These are phyloP conservation scores for Mollisiaceae sp. DNA, from an alignment of 2,329 filamentous ascomycete species.

Conservation along the genomic window DNA sequence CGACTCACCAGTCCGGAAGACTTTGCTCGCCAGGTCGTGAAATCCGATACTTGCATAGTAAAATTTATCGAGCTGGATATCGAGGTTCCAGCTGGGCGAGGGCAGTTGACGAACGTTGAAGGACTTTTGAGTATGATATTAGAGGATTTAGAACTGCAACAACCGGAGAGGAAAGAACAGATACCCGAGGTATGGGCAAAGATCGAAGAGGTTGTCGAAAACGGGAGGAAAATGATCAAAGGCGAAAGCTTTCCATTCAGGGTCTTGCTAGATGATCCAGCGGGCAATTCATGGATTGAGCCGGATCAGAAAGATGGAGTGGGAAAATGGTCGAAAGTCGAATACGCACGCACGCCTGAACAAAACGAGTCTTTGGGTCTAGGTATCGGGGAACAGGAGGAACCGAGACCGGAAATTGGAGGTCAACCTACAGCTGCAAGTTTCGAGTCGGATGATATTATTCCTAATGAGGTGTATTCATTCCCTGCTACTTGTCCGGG, in stretches of 20 bases:
- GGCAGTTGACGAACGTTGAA: constrained; percentile 93
- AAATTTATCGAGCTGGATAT: constrained; percentile 91
- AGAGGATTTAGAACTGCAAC: constrained; percentile 80
- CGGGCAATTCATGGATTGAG: constrained; percentile 96
- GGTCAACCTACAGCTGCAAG: constrained; percentile 48
- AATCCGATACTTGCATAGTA: constrained; percentile 85
- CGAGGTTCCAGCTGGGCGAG: constrained; percentile 88
- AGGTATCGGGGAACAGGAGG: constrained; percentile 61
- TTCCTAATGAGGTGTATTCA: constrained; percentile 90
- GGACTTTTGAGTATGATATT: constrained; percentile 80
- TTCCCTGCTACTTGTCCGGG: constrained; percentile 93
- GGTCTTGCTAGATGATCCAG: constrained; percentile 84
- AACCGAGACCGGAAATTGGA: constrained; percentile 53
- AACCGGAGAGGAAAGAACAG: constrained; percentile 79
- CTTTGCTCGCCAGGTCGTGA: constrained; percentile 86
- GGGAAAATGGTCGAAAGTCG: constrained; percentile 87
- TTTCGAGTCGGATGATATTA: constrained; percentile 73
- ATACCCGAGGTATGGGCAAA: constrained; percentile 80
- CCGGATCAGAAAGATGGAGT: constrained; percentile 78
- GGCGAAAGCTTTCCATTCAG: constrained; percentile 86
- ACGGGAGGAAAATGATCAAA: constrained; percentile 76
- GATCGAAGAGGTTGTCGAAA: constrained; percentile 75
- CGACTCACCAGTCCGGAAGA: constrained; percentile 75
- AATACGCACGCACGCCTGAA: constrained; percentile 81
- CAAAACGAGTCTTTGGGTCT: constrained; percentile 89